Percentiles rank a stretch among this genome's conserved stretches.
phyloP scores from a whole-genome alignment of 1,284 basidiomycete species.

The Grifola frondosa region DNA sequence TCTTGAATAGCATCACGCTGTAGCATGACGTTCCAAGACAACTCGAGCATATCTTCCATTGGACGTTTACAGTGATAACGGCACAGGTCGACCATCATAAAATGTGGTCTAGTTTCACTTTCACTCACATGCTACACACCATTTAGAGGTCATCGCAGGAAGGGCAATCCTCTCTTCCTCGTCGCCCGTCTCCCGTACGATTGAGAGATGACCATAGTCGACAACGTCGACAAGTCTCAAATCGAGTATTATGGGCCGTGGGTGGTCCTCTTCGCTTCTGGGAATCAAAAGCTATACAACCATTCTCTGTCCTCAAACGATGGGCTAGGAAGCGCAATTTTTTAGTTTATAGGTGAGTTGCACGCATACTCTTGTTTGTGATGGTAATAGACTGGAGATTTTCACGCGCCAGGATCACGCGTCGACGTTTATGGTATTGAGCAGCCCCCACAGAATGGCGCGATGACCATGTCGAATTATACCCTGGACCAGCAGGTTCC shows the following conservation, averaged over 20 bases:
- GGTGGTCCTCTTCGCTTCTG: constrained; percentile 5
- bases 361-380: not conserved
- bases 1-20: no score
- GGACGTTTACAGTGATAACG: no score
- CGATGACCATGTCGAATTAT: constrained; percentile 8
- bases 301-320: constrained; percentile 11
- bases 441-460: constrained; percentile 5
- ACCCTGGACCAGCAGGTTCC: constrained; percentile 7
- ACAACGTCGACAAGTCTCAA: constrained; percentile 13
- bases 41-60: no score
- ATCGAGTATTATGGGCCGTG: constrained; percentile 14
- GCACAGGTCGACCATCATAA: not conserved
- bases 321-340: constrained; percentile 7
- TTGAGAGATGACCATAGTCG: constrained; percentile 13
- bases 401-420: no score
- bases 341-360: constrained; percentile 11
- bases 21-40: no score
- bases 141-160: no score
- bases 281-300: constrained; percentile 5
- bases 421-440: no score
- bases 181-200: no score
- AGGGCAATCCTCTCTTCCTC: no score
- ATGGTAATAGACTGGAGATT: not conserved
- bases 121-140: no score
- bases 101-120: no score